A percentile compares a stretch with the other conserved stretches of the same genome.
Evolutionary conservation across 345 rosid species (phyloP).

Genomic region (Aquilaria yunnanensis): DNA sequence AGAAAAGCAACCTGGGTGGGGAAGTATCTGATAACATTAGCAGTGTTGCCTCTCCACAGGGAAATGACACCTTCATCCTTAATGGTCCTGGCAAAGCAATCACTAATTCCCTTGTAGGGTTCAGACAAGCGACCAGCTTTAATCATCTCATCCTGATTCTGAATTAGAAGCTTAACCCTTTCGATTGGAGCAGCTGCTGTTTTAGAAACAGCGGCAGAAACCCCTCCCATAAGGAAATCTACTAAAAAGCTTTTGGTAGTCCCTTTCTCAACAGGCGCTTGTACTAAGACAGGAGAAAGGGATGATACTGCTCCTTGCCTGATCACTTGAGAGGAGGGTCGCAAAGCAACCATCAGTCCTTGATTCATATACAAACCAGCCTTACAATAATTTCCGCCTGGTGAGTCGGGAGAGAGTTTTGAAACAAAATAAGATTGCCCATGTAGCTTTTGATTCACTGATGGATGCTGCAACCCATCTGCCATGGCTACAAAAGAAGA

Average conservation of each 20-base stretch:
- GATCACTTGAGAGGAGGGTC: constrained; percentile 19
- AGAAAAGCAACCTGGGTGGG: constrained; percentile 39
- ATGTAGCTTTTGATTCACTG: constrained; percentile 45
- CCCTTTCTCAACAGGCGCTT: constrained; percentile 46
- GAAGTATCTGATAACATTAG: constrained; percentile 50
- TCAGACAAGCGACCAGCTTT: constrained; percentile 45
- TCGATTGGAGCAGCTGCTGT: constrained; percentile 44
- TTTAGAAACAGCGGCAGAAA: constrained; percentile 56
- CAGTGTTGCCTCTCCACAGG: constrained; percentile 62
- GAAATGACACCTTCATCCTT: constrained; percentile 45
- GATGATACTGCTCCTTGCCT: constrained; percentile 24
- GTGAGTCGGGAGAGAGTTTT: constrained; percentile 32
- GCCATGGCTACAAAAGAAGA: constrained; percentile 35
- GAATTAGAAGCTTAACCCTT: constrained; percentile 45
- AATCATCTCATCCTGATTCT: constrained; percentile 56
- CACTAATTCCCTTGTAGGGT: constrained; percentile 47
- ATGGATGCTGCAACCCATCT: constrained; percentile 54
- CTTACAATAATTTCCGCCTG: constrained; percentile 9
- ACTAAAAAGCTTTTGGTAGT: constrained; percentile 17
- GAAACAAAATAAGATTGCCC: constrained; percentile 39
- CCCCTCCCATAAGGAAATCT: constrained; percentile 60
- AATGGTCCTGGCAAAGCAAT: constrained; percentile 48
- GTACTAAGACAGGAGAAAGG: constrained; percentile 32
- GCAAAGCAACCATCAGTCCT: constrained; percentile 31
- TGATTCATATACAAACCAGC: constrained; percentile 22